Percentiles rank a stretch among this genome's conserved stretches.
phyloP scores from a whole-genome alignment of 768 basidiomycete genomes.

The Panaeolus papilionaceus region DNA sequence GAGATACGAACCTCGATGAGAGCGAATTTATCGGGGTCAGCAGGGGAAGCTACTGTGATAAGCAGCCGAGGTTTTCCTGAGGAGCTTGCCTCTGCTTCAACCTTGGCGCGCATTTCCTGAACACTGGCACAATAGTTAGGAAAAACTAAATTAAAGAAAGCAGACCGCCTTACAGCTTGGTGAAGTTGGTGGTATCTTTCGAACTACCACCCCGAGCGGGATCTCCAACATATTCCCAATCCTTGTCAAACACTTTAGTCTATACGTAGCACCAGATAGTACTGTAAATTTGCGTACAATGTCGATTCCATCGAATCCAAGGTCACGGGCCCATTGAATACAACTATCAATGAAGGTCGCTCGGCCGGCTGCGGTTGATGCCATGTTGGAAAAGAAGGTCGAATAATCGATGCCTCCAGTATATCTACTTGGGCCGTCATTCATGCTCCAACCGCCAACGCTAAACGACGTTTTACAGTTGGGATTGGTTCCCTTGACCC shows the following conservation, averaged over 20 bases:
- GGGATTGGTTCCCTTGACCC: not conserved
- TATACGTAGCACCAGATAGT: not conserved
- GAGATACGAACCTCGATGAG: not conserved
- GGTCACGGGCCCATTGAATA: conserved; percentile 2
- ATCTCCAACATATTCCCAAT: conserved; percentile 9
- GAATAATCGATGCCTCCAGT: conserved; percentile 6
- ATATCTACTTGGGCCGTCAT: not conserved
- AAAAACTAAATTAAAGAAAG: too few species aligned
- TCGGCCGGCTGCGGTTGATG: not conserved
- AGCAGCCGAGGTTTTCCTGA: conserved; percentile 3
- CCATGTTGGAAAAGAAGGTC: conserved; percentile 6
- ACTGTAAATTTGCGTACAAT: not conserved
- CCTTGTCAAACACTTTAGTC: not conserved
- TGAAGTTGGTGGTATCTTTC: not conserved
- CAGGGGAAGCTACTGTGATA: not conserved
- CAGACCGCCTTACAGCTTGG: not conserved
- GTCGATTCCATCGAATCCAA: not conserved
- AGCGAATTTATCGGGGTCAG: not conserved
- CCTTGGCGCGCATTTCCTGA: conserved; percentile 11
- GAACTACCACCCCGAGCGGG: not conserved
- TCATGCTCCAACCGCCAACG: conserved; percentile 7
- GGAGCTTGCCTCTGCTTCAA: not conserved
- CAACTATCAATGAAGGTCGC: conserved; percentile 7
- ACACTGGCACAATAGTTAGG: not conserved
- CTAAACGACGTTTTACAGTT: not conserved